Evolutionary conservation across 306 rosid species (phyloP).

Genomic region (Gleditsia sinensis): DNA sequence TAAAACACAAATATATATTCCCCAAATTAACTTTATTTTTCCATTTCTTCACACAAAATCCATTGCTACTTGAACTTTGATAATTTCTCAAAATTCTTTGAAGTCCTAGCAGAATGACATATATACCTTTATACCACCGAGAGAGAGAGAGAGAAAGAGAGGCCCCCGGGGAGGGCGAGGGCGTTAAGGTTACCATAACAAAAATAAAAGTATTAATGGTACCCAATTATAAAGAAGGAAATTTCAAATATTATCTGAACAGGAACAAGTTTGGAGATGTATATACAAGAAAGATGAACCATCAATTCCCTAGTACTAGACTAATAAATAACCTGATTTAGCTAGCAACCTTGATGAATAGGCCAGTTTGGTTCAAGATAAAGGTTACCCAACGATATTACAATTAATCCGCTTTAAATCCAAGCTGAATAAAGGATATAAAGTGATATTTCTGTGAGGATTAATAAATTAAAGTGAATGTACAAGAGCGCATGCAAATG

Average conservation of each 20-base stretch:
- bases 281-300: not conserved
- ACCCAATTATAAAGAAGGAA: too few species aligned
- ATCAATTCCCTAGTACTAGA: conserved; percentile 12
- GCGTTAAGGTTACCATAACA: not conserved
- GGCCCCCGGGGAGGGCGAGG: too few species aligned
- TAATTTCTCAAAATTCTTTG: too few species aligned
- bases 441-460: conserved; percentile 15
- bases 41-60: not conserved
- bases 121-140: too few species aligned
- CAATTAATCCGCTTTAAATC: conserved; percentile 1
- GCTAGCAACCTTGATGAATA: not conserved
- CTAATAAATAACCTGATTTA: not conserved
- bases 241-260: not conserved
- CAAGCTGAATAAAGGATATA: not conserved
- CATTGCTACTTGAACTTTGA: not conserved
- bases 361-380: conserved; percentile 28
- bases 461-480: not conserved
- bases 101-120: too few species aligned
- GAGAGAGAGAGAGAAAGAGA: too few species aligned
- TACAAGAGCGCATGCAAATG: conserved; percentile 37
- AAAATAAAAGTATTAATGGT: not conserved
- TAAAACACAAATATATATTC: too few species aligned
- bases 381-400: not conserved
- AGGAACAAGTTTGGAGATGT: not conserved
- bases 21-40: too few species aligned